These are phyloP conservation scores for Neoarthrinium moseri DNA, from an alignment of 2,329 filamentous ascomycete genomes.

Conservation along the genomic window DNA sequence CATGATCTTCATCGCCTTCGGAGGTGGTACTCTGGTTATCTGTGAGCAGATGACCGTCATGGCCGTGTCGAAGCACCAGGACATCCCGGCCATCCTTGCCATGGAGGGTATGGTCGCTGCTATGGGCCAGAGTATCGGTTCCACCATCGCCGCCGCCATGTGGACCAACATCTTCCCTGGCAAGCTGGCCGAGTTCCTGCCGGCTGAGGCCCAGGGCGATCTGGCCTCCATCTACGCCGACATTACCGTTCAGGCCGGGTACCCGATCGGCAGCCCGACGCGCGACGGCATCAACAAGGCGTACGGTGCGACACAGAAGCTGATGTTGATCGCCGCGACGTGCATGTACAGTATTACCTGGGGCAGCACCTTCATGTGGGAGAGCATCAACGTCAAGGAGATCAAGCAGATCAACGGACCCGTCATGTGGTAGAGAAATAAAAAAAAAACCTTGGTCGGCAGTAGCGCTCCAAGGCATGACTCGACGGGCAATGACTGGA, in stretches of 20 bases:
- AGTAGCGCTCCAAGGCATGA: too few species aligned
- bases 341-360: conserved; percentile 29
- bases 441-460: not conserved
- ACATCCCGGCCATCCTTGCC: conserved; percentile 54
- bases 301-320: conserved; percentile 46
- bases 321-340: conserved; percentile 41
- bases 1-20: conserved; percentile 51
- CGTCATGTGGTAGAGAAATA: conserved; percentile 2
- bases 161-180: conserved; percentile 53
- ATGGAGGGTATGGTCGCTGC: conserved; percentile 53
- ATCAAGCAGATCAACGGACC: conserved; percentile 33
- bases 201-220: conserved; percentile 31
- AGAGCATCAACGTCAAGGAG: conserved; percentile 39
- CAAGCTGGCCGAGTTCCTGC: conserved; percentile 45
- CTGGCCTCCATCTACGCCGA: conserved; percentile 46
- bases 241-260: conserved; percentile 47
- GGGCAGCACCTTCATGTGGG: conserved; percentile 38
- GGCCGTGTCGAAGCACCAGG: conserved; percentile 50
- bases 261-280: conserved; percentile 41
- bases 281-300: conserved; percentile 51
- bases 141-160: conserved; percentile 55
- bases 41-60: conserved; percentile 55
- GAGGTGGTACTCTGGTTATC: conserved; percentile 53
- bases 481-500: too few species aligned
- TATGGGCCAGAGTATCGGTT: conserved; percentile 54